phyloP scores from a whole-genome alignment of 805 yeast species.

The Clavispora fructus region DNA sequence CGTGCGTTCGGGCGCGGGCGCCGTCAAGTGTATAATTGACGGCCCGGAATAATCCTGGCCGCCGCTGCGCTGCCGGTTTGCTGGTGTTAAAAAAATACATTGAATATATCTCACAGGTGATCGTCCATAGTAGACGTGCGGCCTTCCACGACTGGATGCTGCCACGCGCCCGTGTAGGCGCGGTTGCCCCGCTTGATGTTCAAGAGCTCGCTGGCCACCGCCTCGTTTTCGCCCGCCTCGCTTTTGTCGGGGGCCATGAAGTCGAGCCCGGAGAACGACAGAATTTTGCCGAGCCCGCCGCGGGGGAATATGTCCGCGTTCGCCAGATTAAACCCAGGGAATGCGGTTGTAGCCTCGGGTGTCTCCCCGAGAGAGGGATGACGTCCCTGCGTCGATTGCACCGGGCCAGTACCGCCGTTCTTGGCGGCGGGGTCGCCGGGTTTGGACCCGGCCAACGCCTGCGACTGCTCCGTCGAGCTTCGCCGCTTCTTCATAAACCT shows the following conservation, averaged over 20 bases:
- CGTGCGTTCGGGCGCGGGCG: slow-evolving; percentile 60
- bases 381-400: neutral
- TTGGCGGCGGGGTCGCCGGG: neutral
- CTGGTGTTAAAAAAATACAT: no score
- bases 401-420: neutral
- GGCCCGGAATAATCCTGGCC: slow-evolving; percentile 51
- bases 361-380: neutral
- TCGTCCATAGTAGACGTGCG: neutral
- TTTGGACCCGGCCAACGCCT: neutral
- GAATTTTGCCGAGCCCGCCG: neutral
- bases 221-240: neutral
- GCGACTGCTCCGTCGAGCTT: neutral
- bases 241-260: slow-evolving; percentile 1
- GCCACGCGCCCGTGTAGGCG: neutral
- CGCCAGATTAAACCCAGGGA: neutral
- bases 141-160: neutral
- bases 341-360: neutral
- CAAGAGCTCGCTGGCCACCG: slow-evolving; percentile 8
- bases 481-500: neutral
- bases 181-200: slow-evolving; percentile 6
- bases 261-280: slow-evolving; percentile 5
- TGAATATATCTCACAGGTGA: neutral
- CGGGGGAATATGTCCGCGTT: neutral
- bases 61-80: neutral
- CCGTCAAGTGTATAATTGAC: slow-evolving; percentile 74